Conservation (phyloP, 2,329 filamentous ascomycete species). For the Peltaster fructicola region DNA sequence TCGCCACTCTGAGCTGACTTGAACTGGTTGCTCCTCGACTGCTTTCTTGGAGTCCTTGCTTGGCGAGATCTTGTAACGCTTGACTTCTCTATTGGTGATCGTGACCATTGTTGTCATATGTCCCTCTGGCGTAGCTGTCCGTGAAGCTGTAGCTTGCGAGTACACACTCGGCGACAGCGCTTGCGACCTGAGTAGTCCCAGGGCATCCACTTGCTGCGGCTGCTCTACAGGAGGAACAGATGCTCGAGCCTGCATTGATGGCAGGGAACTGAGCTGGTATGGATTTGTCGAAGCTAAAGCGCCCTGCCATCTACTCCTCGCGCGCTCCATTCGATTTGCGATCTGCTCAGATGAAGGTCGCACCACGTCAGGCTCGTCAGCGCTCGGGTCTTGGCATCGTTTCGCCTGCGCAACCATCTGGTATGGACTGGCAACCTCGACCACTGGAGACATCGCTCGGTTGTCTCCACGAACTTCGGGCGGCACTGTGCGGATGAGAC, state of each 20-base stretch:
- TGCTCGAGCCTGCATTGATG: too few relatives aligned
- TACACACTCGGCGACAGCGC: slow-evolving; percentile 30
- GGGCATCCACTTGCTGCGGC: slow-evolving; percentile 9
- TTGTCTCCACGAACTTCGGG: too few relatives aligned
- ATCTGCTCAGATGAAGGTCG: slow-evolving; percentile 24
- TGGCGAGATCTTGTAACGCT: slow-evolving; percentile 23
- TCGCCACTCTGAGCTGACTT: slow-evolving; percentile 28
- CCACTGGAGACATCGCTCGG: too few relatives aligned
- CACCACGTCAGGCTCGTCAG: too few relatives aligned
- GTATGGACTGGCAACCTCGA: too few relatives aligned
- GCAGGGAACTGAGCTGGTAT: slow-evolving; percentile 15
- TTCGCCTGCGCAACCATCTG: too few relatives aligned
- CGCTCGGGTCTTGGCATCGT: too few relatives aligned
- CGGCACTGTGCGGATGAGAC: too few relatives aligned
- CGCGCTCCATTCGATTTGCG: slow-evolving; percentile 20
- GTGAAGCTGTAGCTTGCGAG: slow-evolving; percentile 23
- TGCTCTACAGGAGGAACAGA: too few relatives aligned
- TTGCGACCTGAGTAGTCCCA: slow-evolving; percentile 2
- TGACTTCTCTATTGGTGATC: slow-evolving; percentile 26
- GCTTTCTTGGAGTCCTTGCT: slow-evolving; percentile 5
- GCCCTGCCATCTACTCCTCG: slow-evolving; percentile 25
- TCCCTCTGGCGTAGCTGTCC: slow-evolving; percentile 13
- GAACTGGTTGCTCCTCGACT: slow-evolving; percentile 6
- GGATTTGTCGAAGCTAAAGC: slow-evolving; percentile 23
- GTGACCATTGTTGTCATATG: slow-evolving; percentile 23